phyloP scores from a whole-genome alignment of 1,284 basidiomycete genomes.

The Microbotryum silenes-acaulis region DNA sequence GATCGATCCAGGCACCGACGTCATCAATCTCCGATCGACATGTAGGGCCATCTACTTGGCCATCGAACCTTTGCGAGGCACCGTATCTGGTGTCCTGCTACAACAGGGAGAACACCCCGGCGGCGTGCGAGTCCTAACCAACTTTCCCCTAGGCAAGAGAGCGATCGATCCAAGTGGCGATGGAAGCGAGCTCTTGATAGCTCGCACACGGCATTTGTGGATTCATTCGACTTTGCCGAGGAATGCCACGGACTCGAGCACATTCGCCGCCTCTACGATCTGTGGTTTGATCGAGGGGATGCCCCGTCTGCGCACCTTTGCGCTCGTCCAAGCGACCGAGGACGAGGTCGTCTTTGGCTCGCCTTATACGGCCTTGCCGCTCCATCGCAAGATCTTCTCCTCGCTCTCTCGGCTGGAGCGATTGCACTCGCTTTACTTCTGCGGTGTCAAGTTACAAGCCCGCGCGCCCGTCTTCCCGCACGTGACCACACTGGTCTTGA shows the following conservation, averaged over 20 bases:
- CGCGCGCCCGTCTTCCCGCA: not conserved
- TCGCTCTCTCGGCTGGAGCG: not conserved
- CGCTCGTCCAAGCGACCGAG: conserved; percentile 1
- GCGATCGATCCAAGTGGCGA: too few species aligned
- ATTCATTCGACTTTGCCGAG: too few species aligned
- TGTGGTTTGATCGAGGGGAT: not conserved
- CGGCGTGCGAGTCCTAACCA: too few species aligned
- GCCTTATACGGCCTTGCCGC: not conserved
- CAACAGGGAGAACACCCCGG: too few species aligned
- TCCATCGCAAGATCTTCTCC: not conserved
- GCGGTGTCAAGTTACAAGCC: conserved; percentile 6
- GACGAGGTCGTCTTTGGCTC: not conserved
- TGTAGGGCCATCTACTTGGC: not conserved
- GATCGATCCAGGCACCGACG: not conserved
- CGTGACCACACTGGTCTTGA: conserved; percentile 1
- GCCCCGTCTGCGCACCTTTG: conserved; percentile 2
- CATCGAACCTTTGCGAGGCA: too few species aligned
- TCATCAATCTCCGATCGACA: conserved; percentile 5
- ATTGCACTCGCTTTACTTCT: conserved; percentile 9
- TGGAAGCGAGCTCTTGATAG: too few species aligned
- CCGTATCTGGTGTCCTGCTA: too few species aligned
- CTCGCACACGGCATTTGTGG: too few species aligned
- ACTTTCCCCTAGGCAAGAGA: too few species aligned
- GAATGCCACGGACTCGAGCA: too few species aligned
- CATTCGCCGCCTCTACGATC: too few species aligned